These are phyloP conservation scores for Pouteria campechiana DNA, from an alignment of 179 eudicot genomes.

Conservation along the genomic window DNA sequence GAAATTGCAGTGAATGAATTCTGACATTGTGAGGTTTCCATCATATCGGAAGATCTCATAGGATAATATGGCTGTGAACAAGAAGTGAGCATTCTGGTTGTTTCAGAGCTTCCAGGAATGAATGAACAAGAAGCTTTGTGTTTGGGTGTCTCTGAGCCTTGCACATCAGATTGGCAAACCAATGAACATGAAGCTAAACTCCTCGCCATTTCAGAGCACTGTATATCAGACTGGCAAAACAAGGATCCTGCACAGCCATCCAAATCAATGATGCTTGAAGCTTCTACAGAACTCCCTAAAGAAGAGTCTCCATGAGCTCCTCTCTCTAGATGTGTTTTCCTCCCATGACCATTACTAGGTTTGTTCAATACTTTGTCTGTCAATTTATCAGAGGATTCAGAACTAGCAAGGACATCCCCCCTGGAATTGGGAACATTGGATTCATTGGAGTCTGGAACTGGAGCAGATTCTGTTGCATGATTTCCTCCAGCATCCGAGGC, in stretches of 20 bases:
- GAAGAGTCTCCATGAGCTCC: constrained; percentile 17
- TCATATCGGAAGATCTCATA: constrained; percentile 15
- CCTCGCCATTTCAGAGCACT: constrained; percentile 25
- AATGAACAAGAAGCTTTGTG: too few species aligned
- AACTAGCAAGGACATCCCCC: constrained; percentile 7
- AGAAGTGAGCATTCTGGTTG: too few species aligned
- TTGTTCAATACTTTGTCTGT: constrained; percentile 11
- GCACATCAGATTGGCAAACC: too few species aligned
- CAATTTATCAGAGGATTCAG: too few species aligned
- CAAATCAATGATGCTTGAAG: constrained; percentile 13
- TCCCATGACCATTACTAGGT: constrained; percentile 20
- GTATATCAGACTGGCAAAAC: constrained; percentile 26
- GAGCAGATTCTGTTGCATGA: constrained; percentile 19
- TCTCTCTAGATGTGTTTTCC: constrained; percentile 14
- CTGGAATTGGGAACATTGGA: constrained; percentile 15
- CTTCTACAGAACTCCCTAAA: constrained; percentile 8
- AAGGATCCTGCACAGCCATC: constrained; percentile 28
- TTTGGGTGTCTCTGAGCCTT: too few species aligned
- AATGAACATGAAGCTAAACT: constrained; percentile 16
- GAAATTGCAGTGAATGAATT: constrained; percentile 15
- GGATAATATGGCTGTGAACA: constrained; percentile 25
- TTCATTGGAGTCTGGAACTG: constrained; percentile 17
- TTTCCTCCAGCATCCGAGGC: constrained; percentile 14
- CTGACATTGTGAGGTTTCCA: constrained; percentile 27
- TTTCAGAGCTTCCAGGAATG: too few species aligned